Conservation (phyloP, 192 early-diverging fungal species). For the Coemansia sp. region DNA sequence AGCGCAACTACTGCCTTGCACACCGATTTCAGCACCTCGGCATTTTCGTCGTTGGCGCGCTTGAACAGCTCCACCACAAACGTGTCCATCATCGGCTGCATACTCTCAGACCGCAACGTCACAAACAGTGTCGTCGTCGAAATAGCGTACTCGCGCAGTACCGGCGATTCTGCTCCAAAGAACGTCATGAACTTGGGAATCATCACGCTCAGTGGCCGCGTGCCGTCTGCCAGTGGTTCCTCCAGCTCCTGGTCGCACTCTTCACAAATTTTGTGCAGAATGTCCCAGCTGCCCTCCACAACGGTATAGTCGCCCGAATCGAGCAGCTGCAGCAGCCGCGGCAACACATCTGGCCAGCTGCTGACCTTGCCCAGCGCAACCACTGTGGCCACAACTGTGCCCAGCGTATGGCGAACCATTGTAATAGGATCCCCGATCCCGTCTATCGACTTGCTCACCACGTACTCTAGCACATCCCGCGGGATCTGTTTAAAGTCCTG, state of each 20-base stretch:
- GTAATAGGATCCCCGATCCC: slow-evolving; percentile 70
- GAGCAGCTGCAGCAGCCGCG: slow-evolving; percentile 73
- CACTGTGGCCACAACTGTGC: slow-evolving; percentile 87
- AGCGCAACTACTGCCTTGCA: slow-evolving; percentile 93
- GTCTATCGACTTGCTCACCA: slow-evolving; percentile 60
- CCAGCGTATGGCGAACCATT: slow-evolving; percentile 76
- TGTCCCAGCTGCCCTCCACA: slow-evolving; percentile 84
- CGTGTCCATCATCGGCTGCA: slow-evolving; percentile 54
- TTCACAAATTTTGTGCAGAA: slow-evolving; percentile 94
- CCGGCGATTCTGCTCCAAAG: slow-evolving; percentile 72
- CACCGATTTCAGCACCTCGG: slow-evolving; percentile 84
- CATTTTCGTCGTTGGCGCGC: slow-evolving; percentile 77
- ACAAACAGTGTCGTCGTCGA: slow-evolving; percentile 87
- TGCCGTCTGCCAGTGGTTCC: slow-evolving; percentile 65
- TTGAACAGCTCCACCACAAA: slow-evolving; percentile 70
- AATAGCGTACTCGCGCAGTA: slow-evolving; percentile 80
- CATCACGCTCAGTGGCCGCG: slow-evolving; percentile 78
- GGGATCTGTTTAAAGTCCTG: slow-evolving; percentile 55
- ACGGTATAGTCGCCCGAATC: slow-evolving; percentile 67
- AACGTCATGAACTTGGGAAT: slow-evolving; percentile 86
- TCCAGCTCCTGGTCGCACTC: slow-evolving; percentile 83
- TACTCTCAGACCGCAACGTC: slow-evolving; percentile 65
- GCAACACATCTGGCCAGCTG: slow-evolving; percentile 84
- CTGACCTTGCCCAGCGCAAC: slow-evolving; percentile 65
- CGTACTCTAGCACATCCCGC: slow-evolving; percentile 64